phyloP scores from a whole-genome alignment of 2,329 filamentous ascomycete genomes.

The Ceratocystis harringtonii region DNA sequence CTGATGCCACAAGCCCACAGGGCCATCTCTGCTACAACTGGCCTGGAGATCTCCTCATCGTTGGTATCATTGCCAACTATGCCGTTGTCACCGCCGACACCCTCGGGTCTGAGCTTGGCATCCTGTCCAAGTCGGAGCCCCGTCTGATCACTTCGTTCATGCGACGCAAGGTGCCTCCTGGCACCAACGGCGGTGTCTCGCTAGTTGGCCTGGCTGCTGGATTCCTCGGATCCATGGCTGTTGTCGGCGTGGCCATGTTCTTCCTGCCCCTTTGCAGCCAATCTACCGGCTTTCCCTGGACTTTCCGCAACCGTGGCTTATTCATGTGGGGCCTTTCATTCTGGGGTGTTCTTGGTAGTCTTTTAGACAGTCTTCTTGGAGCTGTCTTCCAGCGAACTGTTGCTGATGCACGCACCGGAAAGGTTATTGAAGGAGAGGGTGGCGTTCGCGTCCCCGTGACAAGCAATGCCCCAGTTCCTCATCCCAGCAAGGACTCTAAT shows the following conservation, averaged over 20 bases:
- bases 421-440: slow-evolving; percentile 76
- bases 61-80: slow-evolving; percentile 67
- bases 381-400: slow-evolving; percentile 77
- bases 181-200: slow-evolving; percentile 89
- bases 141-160: slow-evolving; percentile 71
- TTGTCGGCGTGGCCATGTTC: slow-evolving; percentile 48
- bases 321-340: slow-evolving; percentile 46
- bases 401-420: slow-evolving; percentile 65
- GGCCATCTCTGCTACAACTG: slow-evolving; percentile 42
- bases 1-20: slow-evolving; percentile 23
- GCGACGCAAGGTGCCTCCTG: slow-evolving; percentile 65
- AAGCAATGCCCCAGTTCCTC: slow-evolving; percentile 19
- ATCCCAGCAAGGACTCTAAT: slow-evolving; percentile 19
- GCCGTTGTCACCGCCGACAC: slow-evolving; percentile 86
- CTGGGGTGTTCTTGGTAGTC: slow-evolving; percentile 64
- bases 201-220: slow-evolving; percentile 58
- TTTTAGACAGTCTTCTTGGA: slow-evolving; percentile 78
- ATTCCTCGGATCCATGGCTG: slow-evolving; percentile 55
- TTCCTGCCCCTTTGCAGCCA: slow-evolving; percentile 53
- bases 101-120: slow-evolving; percentile 88
- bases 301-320: slow-evolving; percentile 28
- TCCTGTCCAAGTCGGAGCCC: slow-evolving; percentile 60
- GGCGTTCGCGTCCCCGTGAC: slow-evolving; percentile 45
- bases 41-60: slow-evolving; percentile 46
- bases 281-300: slow-evolving; percentile 37